Evolutionary conservation across 2,329 filamentous ascomycete genomes (phyloP), one percentile per base, ranked within the genome.

Genomic region (Leptographium procerum): DNA sequence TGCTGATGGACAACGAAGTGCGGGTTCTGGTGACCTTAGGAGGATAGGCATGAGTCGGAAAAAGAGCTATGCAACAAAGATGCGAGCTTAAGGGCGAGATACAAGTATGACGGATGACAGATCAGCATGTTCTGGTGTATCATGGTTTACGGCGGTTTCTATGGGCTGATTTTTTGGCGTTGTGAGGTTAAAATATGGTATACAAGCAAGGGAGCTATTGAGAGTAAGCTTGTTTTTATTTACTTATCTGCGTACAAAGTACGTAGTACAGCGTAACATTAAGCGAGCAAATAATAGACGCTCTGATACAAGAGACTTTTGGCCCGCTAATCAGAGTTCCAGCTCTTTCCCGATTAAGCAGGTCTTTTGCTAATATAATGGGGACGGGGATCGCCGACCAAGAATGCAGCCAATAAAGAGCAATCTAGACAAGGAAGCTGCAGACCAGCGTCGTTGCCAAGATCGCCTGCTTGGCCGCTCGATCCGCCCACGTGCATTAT

Each of bases 1-100:
- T 59, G 36, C 13, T 60, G 19, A 51, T 57, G 59, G 58, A 60
- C 29, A 40, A 53, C 16, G 56, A 62, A 26, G 59, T 60, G 34
- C 59, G 57, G 13, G 57, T 62, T 2, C 28, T 62, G 16, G 55
- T 62, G 31, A 34, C 34, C 29, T 7, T 62, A 29, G 34, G 28
- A 1, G 33, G 50, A 22, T 22, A 36, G 22, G 33, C 4, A 24
- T 2, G 16, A 13, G 14, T 10, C 31, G 26, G 31, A 22, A n/a
- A 16, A 36, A 11, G 34, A 19, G 14, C 6, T 40, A 7, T 19
- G 36, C 36, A 16, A 3, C 3, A 19, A 40, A 7, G 36, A 19
- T 40, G 14, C 7, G 14, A 40, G 36, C 16, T n/a, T 40, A 16
- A 19, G 36, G 36, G 36, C 9, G 19, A 40, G 47, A 26, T 10